phyloP scores from a whole-genome alignment of 2,329 filamentous ascomycete species.

The Xylariaceae sp. region DNA sequence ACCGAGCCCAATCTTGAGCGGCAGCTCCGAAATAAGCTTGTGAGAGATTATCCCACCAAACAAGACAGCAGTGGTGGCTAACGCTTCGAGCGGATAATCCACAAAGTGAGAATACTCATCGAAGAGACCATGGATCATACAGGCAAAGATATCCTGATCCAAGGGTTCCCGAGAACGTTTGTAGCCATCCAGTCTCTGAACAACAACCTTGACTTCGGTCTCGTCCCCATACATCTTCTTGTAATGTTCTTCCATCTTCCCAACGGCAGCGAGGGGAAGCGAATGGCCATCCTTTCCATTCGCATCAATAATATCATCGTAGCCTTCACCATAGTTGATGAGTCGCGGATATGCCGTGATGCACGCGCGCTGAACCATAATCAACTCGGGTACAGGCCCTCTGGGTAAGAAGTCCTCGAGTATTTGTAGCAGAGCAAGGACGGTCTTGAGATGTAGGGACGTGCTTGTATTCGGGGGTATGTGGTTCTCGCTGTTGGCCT shows the following conservation, averaged over 20 bases:
- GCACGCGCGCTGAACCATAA: constrained; percentile 77
- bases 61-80: constrained; percentile 91
- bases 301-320: constrained; percentile 83
- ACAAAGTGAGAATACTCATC: constrained; percentile 96
- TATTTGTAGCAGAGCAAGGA: constrained; percentile 74
- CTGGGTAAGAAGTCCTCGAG: constrained; percentile 66
- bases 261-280: constrained; percentile 73
- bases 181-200: constrained; percentile 78
- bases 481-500: constrained; percentile 57
- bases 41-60: constrained; percentile 96
- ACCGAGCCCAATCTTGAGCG: constrained; percentile 87
- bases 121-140: constrained; percentile 97
- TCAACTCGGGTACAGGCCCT: constrained; percentile 61
- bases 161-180: constrained; percentile 79
- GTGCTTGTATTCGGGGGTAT: constrained; percentile 58
- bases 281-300: constrained; percentile 80
- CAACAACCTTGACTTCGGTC: constrained; percentile 78
- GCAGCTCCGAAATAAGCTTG: constrained; percentile 83
- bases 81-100: constrained; percentile 91
- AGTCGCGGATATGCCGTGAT: constrained; percentile 89
- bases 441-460: constrained; percentile 78
- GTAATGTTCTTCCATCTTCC: constrained; percentile 95
- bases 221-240: constrained; percentile 97
- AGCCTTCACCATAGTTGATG: constrained; percentile 94
- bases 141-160: constrained; percentile 93